phyloP scores from a whole-genome alignment of 805 yeast genomes.

The Kodamaea sagamina region DNA sequence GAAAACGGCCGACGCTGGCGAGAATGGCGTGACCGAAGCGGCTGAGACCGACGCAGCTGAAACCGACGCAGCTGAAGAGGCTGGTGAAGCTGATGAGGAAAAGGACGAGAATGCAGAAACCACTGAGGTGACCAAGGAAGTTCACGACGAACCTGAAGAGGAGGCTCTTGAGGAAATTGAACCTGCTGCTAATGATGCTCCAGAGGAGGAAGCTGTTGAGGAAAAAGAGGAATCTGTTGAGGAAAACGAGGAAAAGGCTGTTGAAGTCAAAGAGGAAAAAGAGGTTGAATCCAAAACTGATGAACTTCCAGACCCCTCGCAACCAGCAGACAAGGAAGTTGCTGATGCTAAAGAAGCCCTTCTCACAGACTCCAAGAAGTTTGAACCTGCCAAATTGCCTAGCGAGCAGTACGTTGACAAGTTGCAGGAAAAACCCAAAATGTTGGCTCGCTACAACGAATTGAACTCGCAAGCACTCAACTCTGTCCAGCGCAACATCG shows the following conservation, averaged over 20 bases:
- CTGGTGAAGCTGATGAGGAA: slow-evolving; percentile 9
- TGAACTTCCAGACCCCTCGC: slow-evolving; percentile 14
- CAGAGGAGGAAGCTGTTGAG: slow-evolving; percentile 9
- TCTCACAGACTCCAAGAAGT: slow-evolving; percentile 21
- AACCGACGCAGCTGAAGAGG: slow-evolving; percentile 10
- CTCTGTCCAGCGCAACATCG: slow-evolving; percentile 46
- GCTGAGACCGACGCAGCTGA: slow-evolving; percentile 8
- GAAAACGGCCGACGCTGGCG: slow-evolving; percentile 7
- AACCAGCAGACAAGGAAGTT: slow-evolving; percentile 12
- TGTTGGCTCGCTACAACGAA: slow-evolving; percentile 50
- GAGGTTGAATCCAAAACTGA: slow-evolving; percentile 4
- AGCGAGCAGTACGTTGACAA: slow-evolving; percentile 37
- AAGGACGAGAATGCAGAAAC: slow-evolving; percentile 10
- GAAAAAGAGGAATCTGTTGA: slow-evolving; percentile 9
- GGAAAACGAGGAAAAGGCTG: slow-evolving; percentile 14
- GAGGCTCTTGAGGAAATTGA: slow-evolving; percentile 12
- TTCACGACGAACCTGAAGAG: slow-evolving; percentile 6
- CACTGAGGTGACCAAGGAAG: slow-evolving; percentile 11
- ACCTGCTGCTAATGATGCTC: slow-evolving; percentile 8
- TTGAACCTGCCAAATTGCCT: slow-evolving; percentile 38
- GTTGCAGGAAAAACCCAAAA: slow-evolving; percentile 49
- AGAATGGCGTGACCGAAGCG: slow-evolving; percentile 4
- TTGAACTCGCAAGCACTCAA: slow-evolving; percentile 50
- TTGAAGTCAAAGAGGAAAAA: slow-evolving; percentile 7
- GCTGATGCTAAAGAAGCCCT: slow-evolving; percentile 13